Evolutionary conservation across 768 basidiomycete species (phyloP), one percentile per base, ranked within the genome.

Genomic region (Naematelia encephala): DNA sequence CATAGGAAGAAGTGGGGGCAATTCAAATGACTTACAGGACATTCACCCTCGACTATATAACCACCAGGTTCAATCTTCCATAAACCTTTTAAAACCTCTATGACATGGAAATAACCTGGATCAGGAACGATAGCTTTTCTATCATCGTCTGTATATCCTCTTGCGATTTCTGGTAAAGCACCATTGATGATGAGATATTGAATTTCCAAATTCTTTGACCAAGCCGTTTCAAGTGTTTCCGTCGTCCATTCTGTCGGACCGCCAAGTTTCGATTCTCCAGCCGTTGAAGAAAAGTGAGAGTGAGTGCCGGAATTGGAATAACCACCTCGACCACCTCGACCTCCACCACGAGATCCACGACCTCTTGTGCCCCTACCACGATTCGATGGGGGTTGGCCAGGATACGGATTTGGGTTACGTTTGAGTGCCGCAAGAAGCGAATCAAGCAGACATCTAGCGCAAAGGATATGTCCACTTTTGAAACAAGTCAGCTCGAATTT

Each of bases 11-110:
- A n/a, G n/a, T n/a, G n/a, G n/a, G n/a, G n/a, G n/a, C n/a, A 28
- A 0, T 26, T 47, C 22, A 5, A 25, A 10, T 12, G 19, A 69
- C 71, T 61, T 48, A 73, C 71, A 23, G 71, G 71, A 67, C 71
- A 73, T 56, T 73, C 71, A 5, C 71, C 71, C 46, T 73, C 71
- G 10, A 73, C 60, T 11, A 70, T 59, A 53, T 55, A 63, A 4
- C 46, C 48, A 12, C 61, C 62, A 11, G 34, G 34, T 16, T 66
- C 61, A 1, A 73, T 44, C 57, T 60, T 68, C 71, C 71, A 73
- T 27, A 73, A 51, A 1, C 71, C 66, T 34, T 59, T 68, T 5
- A 73, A 34, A 29, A 64, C 58, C 45, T 68, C 46, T 22, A 59
- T 60, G 10, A 61, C 62, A 26, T 57, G 57, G n/a, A 58, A 50